phyloP scores from a whole-genome alignment of 2,329 filamentous ascomycete genomes.

The Neofusicoccum parvum region DNA sequence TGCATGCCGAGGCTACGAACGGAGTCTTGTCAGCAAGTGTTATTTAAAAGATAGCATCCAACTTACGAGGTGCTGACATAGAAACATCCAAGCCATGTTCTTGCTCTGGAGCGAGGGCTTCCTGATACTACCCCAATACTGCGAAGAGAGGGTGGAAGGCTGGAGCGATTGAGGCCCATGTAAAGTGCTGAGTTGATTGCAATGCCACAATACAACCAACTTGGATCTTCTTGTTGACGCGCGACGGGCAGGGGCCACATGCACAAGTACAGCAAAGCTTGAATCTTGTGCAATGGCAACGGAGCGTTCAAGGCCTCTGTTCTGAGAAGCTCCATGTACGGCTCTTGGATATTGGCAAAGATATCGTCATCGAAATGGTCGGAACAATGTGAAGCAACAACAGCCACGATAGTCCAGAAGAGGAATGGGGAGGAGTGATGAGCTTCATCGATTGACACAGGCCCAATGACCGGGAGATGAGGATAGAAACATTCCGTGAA shows the following conservation, averaged over 20 bases:
- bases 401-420: conserved; percentile 30
- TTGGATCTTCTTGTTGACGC: conserved; percentile 26
- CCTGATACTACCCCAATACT: conserved; percentile 27
- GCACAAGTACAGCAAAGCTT: conserved; percentile 27
- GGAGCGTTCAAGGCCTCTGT: conserved; percentile 25
- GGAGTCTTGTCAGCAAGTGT: no score
- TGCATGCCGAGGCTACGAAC: no score
- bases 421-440: conserved; percentile 26
- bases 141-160: conserved; percentile 24
- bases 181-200: conserved; percentile 30
- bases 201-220: conserved; percentile 30
- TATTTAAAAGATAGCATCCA: neutral
- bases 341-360: no score
- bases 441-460: conserved; percentile 24
- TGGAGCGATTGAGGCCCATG: conserved; percentile 28
- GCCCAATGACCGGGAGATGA: conserved; percentile 12
- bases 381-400: conserved; percentile 17
- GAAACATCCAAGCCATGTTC: conserved; percentile 30
- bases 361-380: no score
- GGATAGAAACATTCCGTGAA: no score
- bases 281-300: conserved; percentile 27
- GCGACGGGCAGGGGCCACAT: conserved; percentile 27
- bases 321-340: conserved; percentile 19
- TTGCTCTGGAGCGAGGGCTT: conserved; percentile 25
- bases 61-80: conserved; percentile 27